Conservation (phyloP, 1,284 basidiomycete species). For the Fomes fomentarius region DNA sequence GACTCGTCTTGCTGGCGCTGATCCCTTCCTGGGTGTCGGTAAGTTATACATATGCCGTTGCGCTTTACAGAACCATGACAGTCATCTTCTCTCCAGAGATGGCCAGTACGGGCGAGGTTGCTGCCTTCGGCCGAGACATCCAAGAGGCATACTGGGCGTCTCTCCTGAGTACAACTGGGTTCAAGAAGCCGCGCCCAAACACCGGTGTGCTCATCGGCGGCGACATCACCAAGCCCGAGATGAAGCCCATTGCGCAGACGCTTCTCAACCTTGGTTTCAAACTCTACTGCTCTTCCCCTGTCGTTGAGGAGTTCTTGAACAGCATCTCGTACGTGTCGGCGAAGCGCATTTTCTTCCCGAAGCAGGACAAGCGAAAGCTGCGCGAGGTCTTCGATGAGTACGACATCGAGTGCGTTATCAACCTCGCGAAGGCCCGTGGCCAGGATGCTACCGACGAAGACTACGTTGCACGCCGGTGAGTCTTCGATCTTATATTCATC, state of each 20-base stretch:
- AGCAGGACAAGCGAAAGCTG: constrained; percentile 95
- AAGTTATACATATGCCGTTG: constrained; percentile 31
- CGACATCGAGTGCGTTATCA: constrained; percentile 95
- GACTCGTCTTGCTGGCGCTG: constrained; percentile 93
- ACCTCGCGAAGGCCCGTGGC: constrained; percentile 86
- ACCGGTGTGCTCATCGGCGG: constrained; percentile 91
- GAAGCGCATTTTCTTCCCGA: constrained; percentile 95
- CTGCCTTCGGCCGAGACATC: constrained; percentile 94
- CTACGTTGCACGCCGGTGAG: constrained; percentile 89
- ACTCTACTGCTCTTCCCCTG: constrained; percentile 84
- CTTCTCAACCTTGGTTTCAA: constrained; percentile 88
- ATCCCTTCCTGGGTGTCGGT: constrained; percentile 97
- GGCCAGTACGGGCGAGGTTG: constrained; percentile 98
- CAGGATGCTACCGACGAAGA: constrained; percentile 88
- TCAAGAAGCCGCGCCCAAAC: constrained; percentile 82
- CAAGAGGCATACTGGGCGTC: constrained; percentile 98
- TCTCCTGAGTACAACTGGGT: constrained; percentile 87
- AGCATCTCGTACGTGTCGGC: constrained; percentile 76
- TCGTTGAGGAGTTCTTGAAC: constrained; percentile 87
- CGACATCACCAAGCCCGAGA: constrained; percentile 82
- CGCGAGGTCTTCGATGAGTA: constrained; percentile 93
- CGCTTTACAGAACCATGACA: no score
- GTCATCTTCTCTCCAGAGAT: constrained; percentile 78
- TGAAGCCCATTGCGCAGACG: constrained; percentile 77
- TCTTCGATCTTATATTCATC: constrained; percentile 11